phyloP scores from a whole-genome alignment of 371 early-diverging fungal species.

The Mucor irregularis region DNA sequence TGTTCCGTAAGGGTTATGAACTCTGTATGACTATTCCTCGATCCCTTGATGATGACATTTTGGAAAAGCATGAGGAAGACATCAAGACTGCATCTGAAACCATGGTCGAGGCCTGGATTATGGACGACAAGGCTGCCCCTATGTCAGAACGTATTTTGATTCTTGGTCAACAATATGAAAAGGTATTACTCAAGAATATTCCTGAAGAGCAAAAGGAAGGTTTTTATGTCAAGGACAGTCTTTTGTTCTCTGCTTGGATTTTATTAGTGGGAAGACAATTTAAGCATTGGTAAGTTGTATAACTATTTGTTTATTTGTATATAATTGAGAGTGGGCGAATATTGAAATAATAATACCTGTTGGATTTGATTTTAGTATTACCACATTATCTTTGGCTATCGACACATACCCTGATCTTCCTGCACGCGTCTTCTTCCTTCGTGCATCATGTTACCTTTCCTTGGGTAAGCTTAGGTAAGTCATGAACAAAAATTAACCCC shows the following conservation, averaged over 20 bases:
- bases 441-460: constrained; percentile 63
- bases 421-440: constrained; percentile 61
- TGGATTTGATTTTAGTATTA: constrained; percentile 52
- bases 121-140: constrained; percentile 69
- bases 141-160: constrained; percentile 53
- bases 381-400: constrained; percentile 63
- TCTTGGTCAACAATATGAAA: constrained; percentile 26
- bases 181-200: constrained; percentile 42
- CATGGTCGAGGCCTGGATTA: constrained; percentile 64
- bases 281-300: constrained; percentile 56
- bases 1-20: constrained; percentile 61
- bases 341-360: too few species aligned
- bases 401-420: constrained; percentile 59
- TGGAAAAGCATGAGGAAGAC: constrained; percentile 59
- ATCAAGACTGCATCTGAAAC: constrained; percentile 62
- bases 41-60: constrained; percentile 54
- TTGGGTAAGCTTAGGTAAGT: constrained; percentile 52
- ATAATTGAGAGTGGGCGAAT: too few species aligned
- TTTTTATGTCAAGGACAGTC: constrained; percentile 50
- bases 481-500: neutral
- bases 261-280: constrained; percentile 65
- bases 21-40: constrained; percentile 62
- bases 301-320: neutral
- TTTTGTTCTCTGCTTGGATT: constrained; percentile 61
- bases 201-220: constrained; percentile 53